phyloP scores from a whole-genome alignment of 2,329 filamentous ascomycete genomes.

The Fusarium verrucosum region DNA sequence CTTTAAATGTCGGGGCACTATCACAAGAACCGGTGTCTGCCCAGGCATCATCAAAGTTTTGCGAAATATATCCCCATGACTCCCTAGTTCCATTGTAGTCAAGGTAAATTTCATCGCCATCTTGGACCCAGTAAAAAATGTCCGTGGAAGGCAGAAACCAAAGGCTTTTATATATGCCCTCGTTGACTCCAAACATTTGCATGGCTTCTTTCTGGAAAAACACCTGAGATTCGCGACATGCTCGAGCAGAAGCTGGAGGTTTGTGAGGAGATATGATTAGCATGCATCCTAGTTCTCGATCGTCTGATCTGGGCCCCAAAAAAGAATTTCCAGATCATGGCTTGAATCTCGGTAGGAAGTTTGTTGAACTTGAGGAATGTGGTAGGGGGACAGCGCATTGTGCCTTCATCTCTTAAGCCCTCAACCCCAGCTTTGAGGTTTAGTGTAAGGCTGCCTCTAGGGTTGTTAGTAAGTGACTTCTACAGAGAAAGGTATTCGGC shows the following conservation, averaged over 20 bases:
- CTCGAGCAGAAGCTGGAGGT: neutral
- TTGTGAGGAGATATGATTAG: neutral
- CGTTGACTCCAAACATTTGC: neutral
- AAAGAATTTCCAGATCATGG: neutral
- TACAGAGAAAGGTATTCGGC: neutral
- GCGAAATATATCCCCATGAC: neutral
- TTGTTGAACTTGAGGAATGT: constrained; percentile 1
- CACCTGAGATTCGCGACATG: neutral
- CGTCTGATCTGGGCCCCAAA: neutral
- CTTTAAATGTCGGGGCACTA: neutral
- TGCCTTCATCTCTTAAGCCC: neutral
- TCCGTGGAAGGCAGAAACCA: neutral
- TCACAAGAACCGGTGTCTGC: neutral
- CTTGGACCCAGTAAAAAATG: neutral
- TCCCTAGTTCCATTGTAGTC: neutral
- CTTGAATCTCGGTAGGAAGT: neutral
- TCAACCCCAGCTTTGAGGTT: neutral
- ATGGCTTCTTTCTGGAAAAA: neutral
- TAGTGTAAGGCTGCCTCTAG: neutral
- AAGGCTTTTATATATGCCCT: neutral
- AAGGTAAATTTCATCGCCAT: rapidly evolving
- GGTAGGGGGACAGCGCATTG: neutral
- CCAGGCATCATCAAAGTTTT: neutral
- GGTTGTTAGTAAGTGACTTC: neutral
- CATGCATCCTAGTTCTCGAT: neutral